These are phyloP conservation scores for Chaetomium sp. DNA, from an alignment of 2,329 filamentous ascomycete genomes.

Conservation along the genomic window DNA sequence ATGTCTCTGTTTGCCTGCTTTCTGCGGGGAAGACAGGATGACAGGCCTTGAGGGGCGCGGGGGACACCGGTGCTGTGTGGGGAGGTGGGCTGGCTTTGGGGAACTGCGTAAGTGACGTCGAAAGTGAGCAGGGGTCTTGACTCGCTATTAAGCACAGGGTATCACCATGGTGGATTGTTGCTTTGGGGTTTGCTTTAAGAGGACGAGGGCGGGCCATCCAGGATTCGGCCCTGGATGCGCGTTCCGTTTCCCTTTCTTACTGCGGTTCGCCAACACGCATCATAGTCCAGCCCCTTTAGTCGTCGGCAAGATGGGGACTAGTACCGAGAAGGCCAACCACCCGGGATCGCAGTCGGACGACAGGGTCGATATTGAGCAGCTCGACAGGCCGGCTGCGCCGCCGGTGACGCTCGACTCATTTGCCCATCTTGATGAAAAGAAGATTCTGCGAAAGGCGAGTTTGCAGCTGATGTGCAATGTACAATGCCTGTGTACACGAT, in stretches of 20 bases:
- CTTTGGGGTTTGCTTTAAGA: not conserved
- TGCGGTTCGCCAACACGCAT: not conserved
- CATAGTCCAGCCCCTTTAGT: not conserved
- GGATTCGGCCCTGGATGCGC: not conserved
- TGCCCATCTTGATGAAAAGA: conserved; percentile 57
- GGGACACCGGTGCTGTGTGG: not conserved
- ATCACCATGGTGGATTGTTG: not conserved
- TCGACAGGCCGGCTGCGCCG: not conserved
- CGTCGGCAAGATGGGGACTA: conserved; percentile 11
- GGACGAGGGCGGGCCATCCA: not conserved
- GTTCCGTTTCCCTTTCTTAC: not conserved
- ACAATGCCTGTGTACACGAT: not conserved
- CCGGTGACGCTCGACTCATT: conserved; percentile 29
- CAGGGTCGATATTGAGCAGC: conserved; percentile 18
- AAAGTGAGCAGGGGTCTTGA: not conserved
- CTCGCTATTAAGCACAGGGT: not conserved
- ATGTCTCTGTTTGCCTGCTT: not conserved
- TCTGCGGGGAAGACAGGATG: conserved; percentile 1
- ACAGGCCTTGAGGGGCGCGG: not conserved
- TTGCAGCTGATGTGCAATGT: not conserved
- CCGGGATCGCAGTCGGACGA: conserved; percentile 13
- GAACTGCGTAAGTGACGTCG: not conserved
- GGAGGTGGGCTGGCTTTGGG: not conserved
- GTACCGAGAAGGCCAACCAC: conserved; percentile 6
- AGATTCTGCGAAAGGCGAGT: conserved; percentile 58